These are phyloP conservation scores for Aspergillus bertholletiae DNA, from an alignment of 495 filamentous ascomycete genomes.

Conservation along the genomic window DNA sequence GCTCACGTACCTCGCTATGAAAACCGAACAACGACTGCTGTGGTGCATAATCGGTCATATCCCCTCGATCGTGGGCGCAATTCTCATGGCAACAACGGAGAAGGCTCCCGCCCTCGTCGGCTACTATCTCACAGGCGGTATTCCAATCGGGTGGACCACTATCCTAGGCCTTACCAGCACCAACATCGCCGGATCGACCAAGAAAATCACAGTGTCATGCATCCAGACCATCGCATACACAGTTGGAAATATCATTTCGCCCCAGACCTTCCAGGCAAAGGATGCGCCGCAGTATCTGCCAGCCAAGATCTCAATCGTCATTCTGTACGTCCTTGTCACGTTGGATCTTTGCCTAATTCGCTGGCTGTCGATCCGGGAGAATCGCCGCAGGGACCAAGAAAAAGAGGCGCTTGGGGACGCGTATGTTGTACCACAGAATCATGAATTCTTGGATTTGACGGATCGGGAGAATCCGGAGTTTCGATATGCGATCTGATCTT, in stretches of 20 bases:
- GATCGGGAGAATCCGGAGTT: slow-evolving; percentile 32
- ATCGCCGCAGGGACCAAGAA: slow-evolving; percentile 33
- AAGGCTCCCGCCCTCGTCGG: slow-evolving; percentile 43
- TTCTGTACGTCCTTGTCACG: slow-evolving; percentile 49
- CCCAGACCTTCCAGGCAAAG: slow-evolving; percentile 46
- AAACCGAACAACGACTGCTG: slow-evolving; percentile 27
- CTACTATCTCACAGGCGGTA: slow-evolving; percentile 47
- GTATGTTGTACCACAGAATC: slow-evolving; percentile 55
- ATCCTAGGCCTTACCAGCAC: slow-evolving; percentile 47
- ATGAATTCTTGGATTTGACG: slow-evolving; percentile 53
- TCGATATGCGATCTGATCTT: slow-evolving; percentile 10
- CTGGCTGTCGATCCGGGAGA: slow-evolving; percentile 48
- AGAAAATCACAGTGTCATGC: slow-evolving; percentile 62
- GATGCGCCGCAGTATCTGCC: slow-evolving; percentile 54
- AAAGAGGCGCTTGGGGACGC: slow-evolving; percentile 47
- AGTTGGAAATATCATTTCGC: slow-evolving; percentile 51
- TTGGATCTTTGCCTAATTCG: slow-evolving; percentile 44
- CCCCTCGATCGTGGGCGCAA: slow-evolving; percentile 47
- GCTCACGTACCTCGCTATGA: slow-evolving; percentile 54
- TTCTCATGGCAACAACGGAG: slow-evolving; percentile 49
- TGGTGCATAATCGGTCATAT: slow-evolving; percentile 21
- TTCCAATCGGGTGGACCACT: slow-evolving; percentile 47
- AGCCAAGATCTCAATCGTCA: slow-evolving; percentile 57
- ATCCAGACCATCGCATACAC: slow-evolving; percentile 59
- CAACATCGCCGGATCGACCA: slow-evolving; percentile 61